These are phyloP conservation scores for Scheffersomyces amazonensis DNA, from an alignment of 805 yeast genomes.

Conservation along the genomic window DNA sequence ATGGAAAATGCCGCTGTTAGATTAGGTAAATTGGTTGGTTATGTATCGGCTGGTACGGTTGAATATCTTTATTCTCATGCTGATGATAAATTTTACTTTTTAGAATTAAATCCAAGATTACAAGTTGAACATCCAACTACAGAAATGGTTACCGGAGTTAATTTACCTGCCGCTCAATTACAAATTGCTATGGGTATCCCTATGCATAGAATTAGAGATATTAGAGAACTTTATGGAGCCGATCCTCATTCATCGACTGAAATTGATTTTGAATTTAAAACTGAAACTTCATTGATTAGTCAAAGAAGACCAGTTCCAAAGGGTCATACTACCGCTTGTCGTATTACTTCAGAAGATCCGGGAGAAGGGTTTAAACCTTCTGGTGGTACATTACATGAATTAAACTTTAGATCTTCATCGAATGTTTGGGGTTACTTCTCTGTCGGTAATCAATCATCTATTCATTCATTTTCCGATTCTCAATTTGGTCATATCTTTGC, in stretches of 20 bases:
- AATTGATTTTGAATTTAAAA: conserved; percentile 85
- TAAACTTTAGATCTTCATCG: conserved; percentile 94
- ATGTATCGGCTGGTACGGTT: conserved; percentile 98
- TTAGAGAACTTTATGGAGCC: conserved; percentile 88
- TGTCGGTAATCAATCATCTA: conserved; percentile 93
- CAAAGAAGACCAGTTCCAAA: conserved; percentile 95
- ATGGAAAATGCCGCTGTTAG: conserved; percentile 99
- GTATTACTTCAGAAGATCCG: conserved; percentile 99
- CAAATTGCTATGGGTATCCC: conserved; percentile 99
- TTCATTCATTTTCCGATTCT: conserved; percentile 96
- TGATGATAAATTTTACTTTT: conserved; percentile 92
- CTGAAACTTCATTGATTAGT: conserved; percentile 64
- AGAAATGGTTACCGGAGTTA: conserved; percentile 98
- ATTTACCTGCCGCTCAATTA: conserved; percentile 96
- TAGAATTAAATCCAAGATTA: conserved; percentile 96
- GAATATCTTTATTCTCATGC: conserved; percentile 93
- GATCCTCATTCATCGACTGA: conserved; percentile 91
- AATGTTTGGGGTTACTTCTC: conserved; percentile 99
- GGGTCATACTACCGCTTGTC: conserved; percentile 99
- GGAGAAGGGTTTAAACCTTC: conserved; percentile 99
- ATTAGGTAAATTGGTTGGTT: conserved; percentile 94
- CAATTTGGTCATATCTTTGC: conserved; percentile 99
- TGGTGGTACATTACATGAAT: conserved; percentile 93
- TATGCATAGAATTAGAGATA: conserved; percentile 90
- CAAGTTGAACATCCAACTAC: conserved; percentile 99